Evolutionary conservation across 768 basidiomycete species (phyloP).

Genomic region (Suillus tomentosus): DNA sequence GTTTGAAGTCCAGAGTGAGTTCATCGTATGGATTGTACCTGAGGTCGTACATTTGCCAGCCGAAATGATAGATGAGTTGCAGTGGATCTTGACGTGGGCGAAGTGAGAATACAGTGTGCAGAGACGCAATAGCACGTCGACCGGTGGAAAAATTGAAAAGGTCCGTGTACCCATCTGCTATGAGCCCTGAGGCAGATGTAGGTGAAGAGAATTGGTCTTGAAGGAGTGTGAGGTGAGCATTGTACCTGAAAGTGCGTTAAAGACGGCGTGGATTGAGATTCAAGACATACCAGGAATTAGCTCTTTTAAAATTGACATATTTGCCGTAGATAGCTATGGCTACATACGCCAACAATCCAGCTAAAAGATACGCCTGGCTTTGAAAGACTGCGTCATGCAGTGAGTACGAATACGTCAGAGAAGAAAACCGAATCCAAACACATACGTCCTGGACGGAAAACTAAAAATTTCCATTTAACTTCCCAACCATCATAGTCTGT

Average conservation of each 20-base stretch:
- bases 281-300: conserved; percentile 58
- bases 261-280: conserved; percentile 12
- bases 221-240: conserved; percentile 59
- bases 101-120: conserved; percentile 80
- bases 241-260: conserved; percentile 47
- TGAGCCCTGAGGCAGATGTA: conserved; percentile 48
- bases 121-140: conserved; percentile 69
- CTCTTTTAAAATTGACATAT: conserved; percentile 56
- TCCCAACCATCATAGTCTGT: conserved; percentile 75
- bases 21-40: conserved; percentile 70
- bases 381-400: conserved; percentile 52
- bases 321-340: conserved; percentile 61
- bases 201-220: conserved; percentile 77
- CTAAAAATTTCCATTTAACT: conserved; percentile 71
- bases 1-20: conserved; percentile 78
- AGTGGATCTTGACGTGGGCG: conserved; percentile 83
- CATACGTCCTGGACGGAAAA: conserved; percentile 80
- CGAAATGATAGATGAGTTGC: conserved; percentile 62
- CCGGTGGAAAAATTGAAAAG: conserved; percentile 89
- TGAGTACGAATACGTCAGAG: conserved; percentile 8
- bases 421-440: conserved; percentile 12
- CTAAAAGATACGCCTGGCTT: conserved; percentile 60
- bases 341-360: conserved; percentile 56
- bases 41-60: conserved; percentile 71
- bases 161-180: conserved; percentile 73